A percentile compares a stretch with the other conserved stretches of the same genome.
Evolutionary conservation across 2,329 filamentous ascomycete genomes (phyloP).

Genomic region (Colletotrichum sp.): DNA sequence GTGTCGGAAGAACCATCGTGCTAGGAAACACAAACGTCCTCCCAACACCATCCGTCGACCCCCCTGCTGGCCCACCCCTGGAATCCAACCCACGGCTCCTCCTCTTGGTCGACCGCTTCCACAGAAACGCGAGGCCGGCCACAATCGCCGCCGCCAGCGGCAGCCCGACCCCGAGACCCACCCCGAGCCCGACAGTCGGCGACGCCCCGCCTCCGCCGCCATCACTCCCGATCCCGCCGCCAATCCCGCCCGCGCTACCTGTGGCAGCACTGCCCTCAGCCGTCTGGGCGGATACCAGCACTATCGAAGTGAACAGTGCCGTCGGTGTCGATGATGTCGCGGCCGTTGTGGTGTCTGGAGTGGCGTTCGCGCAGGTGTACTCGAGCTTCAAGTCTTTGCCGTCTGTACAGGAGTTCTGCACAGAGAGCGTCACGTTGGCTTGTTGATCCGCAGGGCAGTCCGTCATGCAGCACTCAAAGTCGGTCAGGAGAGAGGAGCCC

Average conservation of each 20-base stretch:
- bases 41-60: not conserved
- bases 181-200: not conserved
- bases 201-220: not conserved
- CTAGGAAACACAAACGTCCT: not conserved
- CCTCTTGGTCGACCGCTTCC: not conserved
- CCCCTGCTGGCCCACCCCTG: not conserved
- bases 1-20: not conserved
- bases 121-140: not conserved
- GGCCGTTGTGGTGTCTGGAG: conserved; percentile 37
- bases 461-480: not conserved
- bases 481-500: not conserved
- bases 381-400: not conserved
- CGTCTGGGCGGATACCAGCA: not conserved
- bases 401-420: not conserved
- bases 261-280: not conserved
- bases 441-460: not conserved
- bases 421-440: not conserved
- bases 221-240: not conserved
- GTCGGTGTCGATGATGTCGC: conserved; percentile 27
- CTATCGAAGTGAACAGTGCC: not conserved
- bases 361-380: not conserved
- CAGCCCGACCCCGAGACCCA: not conserved
- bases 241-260: not conserved
- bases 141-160: not conserved
- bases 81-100: not conserved